Conservation (phyloP, 257 asterid species). For the Scutellaria barbata region DNA sequence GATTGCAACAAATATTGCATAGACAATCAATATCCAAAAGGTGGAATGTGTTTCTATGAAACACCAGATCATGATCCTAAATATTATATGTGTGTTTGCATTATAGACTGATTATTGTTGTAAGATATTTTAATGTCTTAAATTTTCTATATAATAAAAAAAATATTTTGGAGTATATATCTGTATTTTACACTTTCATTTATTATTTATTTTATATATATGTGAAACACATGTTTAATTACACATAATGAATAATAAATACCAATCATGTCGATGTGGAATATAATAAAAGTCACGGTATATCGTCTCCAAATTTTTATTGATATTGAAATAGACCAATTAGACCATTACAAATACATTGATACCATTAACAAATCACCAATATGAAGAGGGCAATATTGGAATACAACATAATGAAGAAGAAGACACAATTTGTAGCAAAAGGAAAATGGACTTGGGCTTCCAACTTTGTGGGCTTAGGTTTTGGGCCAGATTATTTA, state of each 20-base stretch:
- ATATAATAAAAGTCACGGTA: neutral
- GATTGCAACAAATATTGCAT: neutral
- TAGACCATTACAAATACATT: constrained; percentile 24
- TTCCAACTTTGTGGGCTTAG: no score
- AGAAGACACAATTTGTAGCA: no score
- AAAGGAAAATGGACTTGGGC: neutral
- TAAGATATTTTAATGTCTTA: neutral
- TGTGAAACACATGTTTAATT: neutral
- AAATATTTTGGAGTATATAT: no score
- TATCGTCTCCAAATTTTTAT: constrained; percentile 12
- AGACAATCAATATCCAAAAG: neutral
- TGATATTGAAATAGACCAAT: constrained; percentile 29
- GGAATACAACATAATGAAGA: neutral
- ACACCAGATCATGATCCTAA: neutral
- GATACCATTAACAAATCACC: constrained; percentile 3
- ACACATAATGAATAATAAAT: no score
- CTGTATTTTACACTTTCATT: no score
- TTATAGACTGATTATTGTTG: neutral
- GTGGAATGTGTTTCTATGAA: neutral
- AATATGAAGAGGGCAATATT: neutral
- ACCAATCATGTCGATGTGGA: no score
- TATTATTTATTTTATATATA: no score
- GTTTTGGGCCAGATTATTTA: no score
- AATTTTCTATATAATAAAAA: no score
- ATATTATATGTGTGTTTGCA: constrained; percentile 3